Evolutionary conservation across 2,329 filamentous ascomycete genomes (phyloP), one percentile per base, ranked within the genome.

Genomic region (Alternaria hordeiaustralica): DNA sequence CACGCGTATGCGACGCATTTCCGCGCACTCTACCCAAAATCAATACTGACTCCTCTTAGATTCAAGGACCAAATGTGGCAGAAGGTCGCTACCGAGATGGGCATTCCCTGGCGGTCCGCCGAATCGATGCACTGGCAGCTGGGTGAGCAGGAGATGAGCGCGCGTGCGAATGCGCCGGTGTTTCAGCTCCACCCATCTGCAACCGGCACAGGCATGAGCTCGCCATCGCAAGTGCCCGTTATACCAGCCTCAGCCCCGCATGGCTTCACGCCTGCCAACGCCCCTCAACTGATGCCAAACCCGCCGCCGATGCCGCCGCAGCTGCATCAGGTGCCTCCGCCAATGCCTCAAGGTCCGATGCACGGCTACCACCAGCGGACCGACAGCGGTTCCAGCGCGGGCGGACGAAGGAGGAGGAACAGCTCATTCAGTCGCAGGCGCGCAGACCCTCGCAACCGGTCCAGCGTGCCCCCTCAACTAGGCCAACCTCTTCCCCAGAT

Each of bases 101-200:
- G 90, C 28, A 90, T 97, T 61, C 96, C 95, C 36, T 98, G 95
- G 95, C 88, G 96, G 75, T 94, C 96, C 18, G 95, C 93, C 51
- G 95, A 99, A 82, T 94, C 93, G 5, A 97, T 97, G 94, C 96
- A 98, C 81, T 99, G 96, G 95, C 92, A 97, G 76, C 86, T 99
- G 59, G 95, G 95, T 66, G 93, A 97, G 79, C 85, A 90, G 71
- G 96, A 98, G 73, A 98, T 99, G 93, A 94, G 94, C 51, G 88
- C 92, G 65, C 90, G 95, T 62, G 95, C 95, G 45, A 96, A 96
- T 47, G 93, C 96, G 41, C 90, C 92, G 8, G 93, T 95, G 2
- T 97, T 97, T 80, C 86, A 90, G 74, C 84, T 84, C 33, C 75
- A 79, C 61, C 75, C 76, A 30, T 79, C 78, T 55, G 78, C 77